Conservation (phyloP, 1,284 basidiomycete species). For the Cystobasidium slooffiae region DNA sequence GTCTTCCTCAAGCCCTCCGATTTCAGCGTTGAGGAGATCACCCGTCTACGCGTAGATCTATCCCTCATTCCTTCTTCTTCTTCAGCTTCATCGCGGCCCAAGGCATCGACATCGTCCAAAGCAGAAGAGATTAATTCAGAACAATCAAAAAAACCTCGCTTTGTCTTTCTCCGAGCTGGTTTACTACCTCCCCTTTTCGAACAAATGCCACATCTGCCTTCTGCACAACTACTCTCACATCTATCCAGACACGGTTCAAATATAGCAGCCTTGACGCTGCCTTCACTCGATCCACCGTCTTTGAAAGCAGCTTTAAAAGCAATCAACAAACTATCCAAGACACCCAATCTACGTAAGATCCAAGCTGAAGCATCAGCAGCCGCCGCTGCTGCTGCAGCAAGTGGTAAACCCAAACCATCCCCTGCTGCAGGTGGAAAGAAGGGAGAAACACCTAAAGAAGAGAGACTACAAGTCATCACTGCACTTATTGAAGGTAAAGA, state of each 20-base stretch:
- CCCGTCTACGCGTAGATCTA: slow-evolving; percentile 55
- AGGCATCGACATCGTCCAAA: slow-evolving; percentile 13
- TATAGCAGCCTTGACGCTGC: slow-evolving; percentile 56
- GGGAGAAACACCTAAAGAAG: slow-evolving; percentile 32
- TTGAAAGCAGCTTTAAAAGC: slow-evolving; percentile 55
- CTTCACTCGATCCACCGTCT: slow-evolving; percentile 57
- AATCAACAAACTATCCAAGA: slow-evolving; percentile 51
- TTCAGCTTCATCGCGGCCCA: slow-evolving; percentile 24
- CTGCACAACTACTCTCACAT: slow-evolving; percentile 48
- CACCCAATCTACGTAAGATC: slow-evolving; percentile 36
- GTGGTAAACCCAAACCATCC: background rate
- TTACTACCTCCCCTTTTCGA: slow-evolving; percentile 53
- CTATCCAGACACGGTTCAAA: slow-evolving; percentile 51
- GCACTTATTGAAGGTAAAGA: slow-evolving; percentile 56
- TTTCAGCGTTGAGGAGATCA: slow-evolving; percentile 56
- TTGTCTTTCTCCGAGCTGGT: slow-evolving; percentile 58
- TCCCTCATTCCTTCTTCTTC: slow-evolving; percentile 51
- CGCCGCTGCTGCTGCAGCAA: slow-evolving; percentile 11
- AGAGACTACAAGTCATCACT: slow-evolving; percentile 56
- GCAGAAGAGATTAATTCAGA: slow-evolving; percentile 28
- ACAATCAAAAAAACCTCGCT: slow-evolving; percentile 45
- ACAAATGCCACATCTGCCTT: slow-evolving; percentile 22
- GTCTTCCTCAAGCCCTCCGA: slow-evolving; percentile 59
- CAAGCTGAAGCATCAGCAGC: slow-evolving; percentile 25
- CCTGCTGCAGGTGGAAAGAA: no score